These are phyloP conservation scores for Penicillium janthinellum DNA, from an alignment of 2,329 filamentous ascomycete genomes.

Conservation along the genomic window DNA sequence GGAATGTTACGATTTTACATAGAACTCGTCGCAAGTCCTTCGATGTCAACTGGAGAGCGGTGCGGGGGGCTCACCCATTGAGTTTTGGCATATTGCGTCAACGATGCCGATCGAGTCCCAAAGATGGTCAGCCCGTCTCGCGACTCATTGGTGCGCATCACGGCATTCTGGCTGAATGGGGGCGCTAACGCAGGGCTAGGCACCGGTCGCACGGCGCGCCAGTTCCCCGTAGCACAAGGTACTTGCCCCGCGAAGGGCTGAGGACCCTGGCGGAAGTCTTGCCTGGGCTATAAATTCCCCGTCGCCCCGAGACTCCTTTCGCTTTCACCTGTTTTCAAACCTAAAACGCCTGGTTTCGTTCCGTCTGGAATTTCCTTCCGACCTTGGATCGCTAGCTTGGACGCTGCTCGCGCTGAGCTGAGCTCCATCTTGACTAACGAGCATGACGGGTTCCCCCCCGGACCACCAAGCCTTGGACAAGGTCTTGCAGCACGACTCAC, in stretches of 20 bases:
- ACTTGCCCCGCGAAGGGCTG: constrained; percentile 12
- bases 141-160: background rate
- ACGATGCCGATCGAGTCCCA: background rate
- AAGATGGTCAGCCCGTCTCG: background rate
- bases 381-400: background rate
- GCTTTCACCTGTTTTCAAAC: background rate
- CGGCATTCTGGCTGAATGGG: constrained; percentile 1
- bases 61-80: background rate
- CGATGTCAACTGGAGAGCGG: background rate
- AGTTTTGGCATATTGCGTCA: background rate
- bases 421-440: background rate
- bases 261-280: constrained; percentile 24
- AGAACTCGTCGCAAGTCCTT: constrained; percentile 6
- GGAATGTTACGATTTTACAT: constrained; percentile 86
- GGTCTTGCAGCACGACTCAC: background rate
- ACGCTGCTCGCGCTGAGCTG: background rate
- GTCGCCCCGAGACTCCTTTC: background rate
- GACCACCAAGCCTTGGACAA: background rate
- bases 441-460: background rate
- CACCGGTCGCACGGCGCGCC: constrained; percentile 4
- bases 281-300: constrained; percentile 14
- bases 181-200: constrained; percentile 15
- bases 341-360: background rate
- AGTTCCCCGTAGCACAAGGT: constrained; percentile 25
- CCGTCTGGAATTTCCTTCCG: background rate